These are phyloP conservation scores for Rhododendron henanense DNA, from an alignment of 148 eudicot species.

Conservation along the genomic window DNA sequence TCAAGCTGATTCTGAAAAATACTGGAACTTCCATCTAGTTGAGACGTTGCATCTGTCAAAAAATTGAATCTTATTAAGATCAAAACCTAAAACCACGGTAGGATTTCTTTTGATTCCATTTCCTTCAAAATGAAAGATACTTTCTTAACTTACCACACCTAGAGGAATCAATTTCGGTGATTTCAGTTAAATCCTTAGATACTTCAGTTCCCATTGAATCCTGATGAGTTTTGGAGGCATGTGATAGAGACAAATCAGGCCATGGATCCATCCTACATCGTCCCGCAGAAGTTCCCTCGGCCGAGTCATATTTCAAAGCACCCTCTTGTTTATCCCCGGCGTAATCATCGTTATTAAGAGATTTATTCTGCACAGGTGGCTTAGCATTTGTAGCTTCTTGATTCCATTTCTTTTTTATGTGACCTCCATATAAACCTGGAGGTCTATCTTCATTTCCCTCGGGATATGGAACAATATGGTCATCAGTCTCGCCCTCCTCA, in stretches of 20 bases:
- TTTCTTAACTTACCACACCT: constrained; percentile 8
- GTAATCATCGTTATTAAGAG: constrained; percentile 18
- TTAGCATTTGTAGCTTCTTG: constrained; percentile 31
- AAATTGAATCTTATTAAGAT: neutral
- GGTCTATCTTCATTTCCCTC: constrained; percentile 43
- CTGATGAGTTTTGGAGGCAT: constrained; percentile 32
- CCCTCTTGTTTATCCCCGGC: constrained; percentile 31
- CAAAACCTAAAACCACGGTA: neutral
- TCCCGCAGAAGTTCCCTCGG: constrained; percentile 22
- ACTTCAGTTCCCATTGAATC: constrained; percentile 36
- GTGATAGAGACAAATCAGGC: constrained; percentile 31
- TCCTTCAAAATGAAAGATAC: neutral
- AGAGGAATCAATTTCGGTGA: constrained; percentile 9
- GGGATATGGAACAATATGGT: constrained; percentile 70
- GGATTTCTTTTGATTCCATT: neutral
- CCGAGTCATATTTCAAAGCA: constrained; percentile 11
- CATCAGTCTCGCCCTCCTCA: constrained; percentile 61
- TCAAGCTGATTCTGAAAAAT: constrained; percentile 40
- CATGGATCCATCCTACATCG: constrained; percentile 27
- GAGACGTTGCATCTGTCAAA: constrained; percentile 35
- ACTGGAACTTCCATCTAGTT: constrained; percentile 32
- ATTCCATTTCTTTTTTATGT: constrained; percentile 29
- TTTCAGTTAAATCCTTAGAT: constrained; percentile 21
- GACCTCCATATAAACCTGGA: constrained; percentile 31
- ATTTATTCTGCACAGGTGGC: constrained; percentile 35